Conservation (phyloP, 2,329 filamentous ascomycete genomes). For the Alternaria burnsii region DNA sequence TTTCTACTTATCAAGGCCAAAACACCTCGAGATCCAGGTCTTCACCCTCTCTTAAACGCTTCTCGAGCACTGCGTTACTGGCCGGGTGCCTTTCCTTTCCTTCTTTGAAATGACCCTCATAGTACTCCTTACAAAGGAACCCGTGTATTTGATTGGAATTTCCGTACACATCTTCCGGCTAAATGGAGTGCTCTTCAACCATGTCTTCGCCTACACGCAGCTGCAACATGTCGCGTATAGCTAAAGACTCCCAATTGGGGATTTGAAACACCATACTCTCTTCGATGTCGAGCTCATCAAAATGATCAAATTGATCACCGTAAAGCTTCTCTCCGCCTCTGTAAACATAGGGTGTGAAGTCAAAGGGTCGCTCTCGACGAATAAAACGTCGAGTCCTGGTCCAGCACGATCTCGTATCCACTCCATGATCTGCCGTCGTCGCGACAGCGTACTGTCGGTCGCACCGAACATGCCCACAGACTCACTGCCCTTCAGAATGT, state of each 20-base stretch:
- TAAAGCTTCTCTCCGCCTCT: background rate
- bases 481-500: slow-evolving; percentile 81
- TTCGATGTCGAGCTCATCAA: too few relatives aligned
- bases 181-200: background rate
- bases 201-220: background rate
- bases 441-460: slow-evolving; percentile 92
- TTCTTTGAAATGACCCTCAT: background rate
- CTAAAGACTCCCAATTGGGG: background rate
- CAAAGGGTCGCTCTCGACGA: slow-evolving; percentile 73
- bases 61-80: background rate
- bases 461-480: slow-evolving; percentile 96
- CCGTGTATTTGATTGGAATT: background rate
- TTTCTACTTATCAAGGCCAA: background rate
- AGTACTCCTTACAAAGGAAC: background rate
- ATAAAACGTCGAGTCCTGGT: slow-evolving; percentile 85
- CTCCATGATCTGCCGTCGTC: slow-evolving; percentile 83
- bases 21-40: background rate
- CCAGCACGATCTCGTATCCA: slow-evolving; percentile 84
- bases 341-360: background rate
- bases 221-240: background rate
- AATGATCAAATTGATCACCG: background rate
- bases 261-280: too few relatives aligned
- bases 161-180: background rate
- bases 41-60: background rate
- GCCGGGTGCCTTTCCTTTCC: background rate